Evolutionary conservation across 345 rosid genomes (phyloP), one percentile per base, ranked within the genome.

Genomic region (Bruguiera gymnorhiza): DNA sequence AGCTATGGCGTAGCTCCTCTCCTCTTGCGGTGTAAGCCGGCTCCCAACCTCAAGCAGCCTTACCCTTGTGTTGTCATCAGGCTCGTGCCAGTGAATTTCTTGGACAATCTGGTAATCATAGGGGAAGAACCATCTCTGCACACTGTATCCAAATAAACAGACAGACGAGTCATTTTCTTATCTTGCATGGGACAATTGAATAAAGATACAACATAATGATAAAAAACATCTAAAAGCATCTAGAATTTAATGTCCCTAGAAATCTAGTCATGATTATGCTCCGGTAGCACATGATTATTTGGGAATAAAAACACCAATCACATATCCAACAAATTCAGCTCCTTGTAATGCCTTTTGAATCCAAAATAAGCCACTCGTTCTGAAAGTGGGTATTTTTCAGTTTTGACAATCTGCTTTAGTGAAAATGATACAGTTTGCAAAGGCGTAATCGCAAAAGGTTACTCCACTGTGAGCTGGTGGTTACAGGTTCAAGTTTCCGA

Each of bases 71-170:
- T 66, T 67, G 56, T 80, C 87, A 58, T 87, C 90, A 2, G 84
- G 83, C 50, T 90, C 98, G 7, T 89, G 73, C 84, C 80, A 70
- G 74, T 96, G 98, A 24, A 84, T 87, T 81, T 96, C 98, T 86
- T 96, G 98, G 67, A 92, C 81, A 11, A 92, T 84, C 81, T 96
- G 98, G 82, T 89, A 96, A 83, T 96, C 96, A 43, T 89, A 92
- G 4, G 99, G 99, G 80, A 84, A 86, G 87, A 89, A 92, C 98
- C 97, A 85, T 81, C 98, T 89, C 72, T 96, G 93, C 48, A 86
- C 60, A 78, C 99, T 96, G 88, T 55, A 78, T 5, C 53, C 56
- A 31, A 24, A 63, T 57, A 27, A 37, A 69, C 20, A 54, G 36
- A 9, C 15, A 11, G 18, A n/a, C 46, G 36, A 8, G 23, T 29